Evolutionary conservation across 2,329 filamentous ascomycete species (phyloP), one percentile per base, ranked within the genome.

Genomic region (Xylaria digitata): DNA sequence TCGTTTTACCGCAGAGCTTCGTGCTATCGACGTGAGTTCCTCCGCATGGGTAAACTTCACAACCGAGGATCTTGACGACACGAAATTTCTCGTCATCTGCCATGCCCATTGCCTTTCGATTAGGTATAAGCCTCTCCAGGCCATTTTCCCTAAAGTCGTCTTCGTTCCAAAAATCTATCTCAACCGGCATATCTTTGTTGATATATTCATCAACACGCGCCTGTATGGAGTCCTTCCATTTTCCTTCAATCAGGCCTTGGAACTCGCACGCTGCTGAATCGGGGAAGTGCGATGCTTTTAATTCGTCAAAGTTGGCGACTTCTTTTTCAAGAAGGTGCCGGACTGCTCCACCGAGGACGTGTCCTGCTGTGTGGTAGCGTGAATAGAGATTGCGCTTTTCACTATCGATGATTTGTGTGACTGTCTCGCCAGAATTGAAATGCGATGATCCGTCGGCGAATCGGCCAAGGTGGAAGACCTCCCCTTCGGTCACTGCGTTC

Each of bases 221-320:
- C 77, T 94, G 90, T 48, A 94, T 92, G 0, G 80, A 74, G 0
- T 82, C 84, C 74, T 89, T 90, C 81, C 83, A 87, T 66, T 85
- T 86, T 0, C 86, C 87, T 0, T 89, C 87, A 32, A 94, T 92
- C 2, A 84, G 73, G 1, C 91, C 91, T 45, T 82, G 80, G 70
- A 93, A 93, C 74, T 93, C 90, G 71, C 88, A 90, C 0, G 85
- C 83, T 1, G 91, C 89, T 0, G 86, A 84, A 70, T 88, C 88
- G 0, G 91, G 91, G 71, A 89, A 90, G 75, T 94, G 91, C 3
- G 85, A 89, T 0, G 91, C 91, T 77, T 93, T 94, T 13, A 88
- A 79, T 74, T 93, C 91, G 64, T 87, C 85, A 65, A 90, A 88
- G 23, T 80, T 81, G 0, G 78, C 78, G 13, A 90, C 76, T 59